Evolutionary conservation across 345 rosid genomes (phyloP), one percentile per base, ranked within the genome.

Genomic region (Raphanus sativus): DNA sequence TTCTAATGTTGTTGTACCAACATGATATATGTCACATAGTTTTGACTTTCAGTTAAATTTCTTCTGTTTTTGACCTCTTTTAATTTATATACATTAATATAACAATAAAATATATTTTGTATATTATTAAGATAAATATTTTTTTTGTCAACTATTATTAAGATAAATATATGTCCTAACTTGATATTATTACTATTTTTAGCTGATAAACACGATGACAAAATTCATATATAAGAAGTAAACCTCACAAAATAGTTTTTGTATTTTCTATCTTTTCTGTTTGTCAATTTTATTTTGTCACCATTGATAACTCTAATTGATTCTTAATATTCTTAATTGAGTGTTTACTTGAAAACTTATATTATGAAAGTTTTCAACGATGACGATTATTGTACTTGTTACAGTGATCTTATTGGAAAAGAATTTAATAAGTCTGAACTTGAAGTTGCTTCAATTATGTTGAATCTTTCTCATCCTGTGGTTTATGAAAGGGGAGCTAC

Each of bases 1-100:
- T 69, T 45, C 58, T 58, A 34, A 58, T 75, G 65, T 74, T 62
- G 54, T 25, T 64, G 0, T 9, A 36, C 52, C 12, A 8, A 65
- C 29, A 9, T 16, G n/a, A 16, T 65, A 17, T 65, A 17, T 29
- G 50, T 48, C n/a, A 48, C 54, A 48, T 4, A 48, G 17, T 48
- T 48, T 45, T 45, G 54, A 45, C 4, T 45, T 48, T 48, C 3
- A 13, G 17, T 48, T 12, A 13, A 48, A n/a, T 4, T 13, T 48
- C 55, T 48, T 48, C 55, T 13, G 55, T 4, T 48, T 33, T 42
- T 12, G n/a, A 12, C 50, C n/a, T 40, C 11, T 40, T 42, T 11
- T 11, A 42, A 12, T 0, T 3, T 42, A 42, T 4, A 42, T 36
- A 36, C 10, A 36, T 36, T 36, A 36, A 36, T 7, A 36, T 36